Evolutionary conservation across 306 rosid genomes (phyloP), one percentile per base, ranked within the genome.

Genomic region (Castanea crenata): DNA sequence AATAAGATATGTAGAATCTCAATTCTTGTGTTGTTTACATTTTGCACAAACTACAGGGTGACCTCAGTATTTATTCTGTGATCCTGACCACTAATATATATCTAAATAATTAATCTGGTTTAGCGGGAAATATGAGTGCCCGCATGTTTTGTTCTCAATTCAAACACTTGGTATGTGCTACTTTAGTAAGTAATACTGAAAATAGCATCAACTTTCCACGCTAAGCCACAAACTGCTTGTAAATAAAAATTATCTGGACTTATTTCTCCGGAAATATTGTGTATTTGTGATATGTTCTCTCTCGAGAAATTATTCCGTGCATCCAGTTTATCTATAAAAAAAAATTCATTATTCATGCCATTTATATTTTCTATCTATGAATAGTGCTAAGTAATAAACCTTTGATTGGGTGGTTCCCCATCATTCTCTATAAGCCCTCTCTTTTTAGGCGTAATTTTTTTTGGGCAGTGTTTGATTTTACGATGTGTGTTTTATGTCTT

Each of bases 41-140:
- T 72, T 73, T 46, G n/a, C 71, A 20, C 21, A 73, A 61, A 56
- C 49, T 35, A 32, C 3, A 71, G 29, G n/a, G 38, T 34, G 71
- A 19, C 46, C 56, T 71, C 76, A 55, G 57, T 71, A 75, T 71
- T 18, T 69, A 76, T 27, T 27, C 65, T 58, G 12, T 58, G 65
- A 58, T 10, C 6, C 10, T 58, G 23, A 19, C 65, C 32, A 59
- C 8, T 41, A 8, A 41, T 38, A 7, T 38, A 35, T 35, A 35
- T 35, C 46, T 41, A 59, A n/a, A 3, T 59, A 11, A 59, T 25
- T 49, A 65, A 62, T 62, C 14, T 21, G 34, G 18, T 63, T 10
- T 18, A 25, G 63, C 81, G 18, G 71, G 23, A 78, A 77, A 68
- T 49, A 29, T 70, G 81, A 46, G 46, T 18, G 15, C 18, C 77